Conservation (phyloP, 129 eudicot genomes). For the Erigeron canadensis region DNA sequence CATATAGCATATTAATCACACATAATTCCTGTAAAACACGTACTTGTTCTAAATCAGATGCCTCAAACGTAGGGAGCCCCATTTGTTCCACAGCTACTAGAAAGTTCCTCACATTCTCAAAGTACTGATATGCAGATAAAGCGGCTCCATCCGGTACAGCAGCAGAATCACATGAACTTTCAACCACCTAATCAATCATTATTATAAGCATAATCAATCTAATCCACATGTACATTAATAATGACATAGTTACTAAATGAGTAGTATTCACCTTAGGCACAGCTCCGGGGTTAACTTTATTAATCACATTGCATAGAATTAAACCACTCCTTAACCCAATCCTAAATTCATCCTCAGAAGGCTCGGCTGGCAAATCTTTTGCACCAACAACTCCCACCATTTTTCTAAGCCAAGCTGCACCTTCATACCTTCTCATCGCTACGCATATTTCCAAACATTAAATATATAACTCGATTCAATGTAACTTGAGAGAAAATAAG, state of each 20-base stretch:
- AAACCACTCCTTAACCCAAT: slow-evolving; percentile 88
- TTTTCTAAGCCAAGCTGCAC: slow-evolving; percentile 88
- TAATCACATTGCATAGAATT: slow-evolving; percentile 75
- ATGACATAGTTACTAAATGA: background rate
- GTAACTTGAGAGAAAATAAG: background rate
- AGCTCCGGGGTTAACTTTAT: slow-evolving; percentile 84
- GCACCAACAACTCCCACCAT: slow-evolving; percentile 91
- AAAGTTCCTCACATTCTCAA: slow-evolving; percentile 90
- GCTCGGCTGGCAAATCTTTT: slow-evolving; percentile 95
- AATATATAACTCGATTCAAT: background rate
- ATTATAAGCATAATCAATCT: background rate
- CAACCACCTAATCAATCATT: slow-evolving; percentile 65
- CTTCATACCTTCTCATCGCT: slow-evolving; percentile 91
- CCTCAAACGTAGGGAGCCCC: slow-evolving; percentile 94
- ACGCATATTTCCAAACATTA: slow-evolving; percentile 4
- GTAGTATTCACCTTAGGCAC: slow-evolving; percentile 59
- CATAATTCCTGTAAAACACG: slow-evolving; percentile 13
- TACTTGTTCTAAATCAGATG: slow-evolving; percentile 93
- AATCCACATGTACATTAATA: background rate
- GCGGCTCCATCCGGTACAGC: slow-evolving; percentile 86
- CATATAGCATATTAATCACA: background rate
- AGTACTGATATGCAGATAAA: slow-evolving; percentile 87
- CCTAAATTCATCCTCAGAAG: slow-evolving; percentile 93
- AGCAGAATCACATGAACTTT: slow-evolving; percentile 76
- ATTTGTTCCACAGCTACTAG: slow-evolving; percentile 76